Evolutionary conservation across 2,329 filamentous ascomycete genomes (phyloP), one percentile per base, ranked within the genome.

Genomic region (Aspergillus transmontanensis): DNA sequence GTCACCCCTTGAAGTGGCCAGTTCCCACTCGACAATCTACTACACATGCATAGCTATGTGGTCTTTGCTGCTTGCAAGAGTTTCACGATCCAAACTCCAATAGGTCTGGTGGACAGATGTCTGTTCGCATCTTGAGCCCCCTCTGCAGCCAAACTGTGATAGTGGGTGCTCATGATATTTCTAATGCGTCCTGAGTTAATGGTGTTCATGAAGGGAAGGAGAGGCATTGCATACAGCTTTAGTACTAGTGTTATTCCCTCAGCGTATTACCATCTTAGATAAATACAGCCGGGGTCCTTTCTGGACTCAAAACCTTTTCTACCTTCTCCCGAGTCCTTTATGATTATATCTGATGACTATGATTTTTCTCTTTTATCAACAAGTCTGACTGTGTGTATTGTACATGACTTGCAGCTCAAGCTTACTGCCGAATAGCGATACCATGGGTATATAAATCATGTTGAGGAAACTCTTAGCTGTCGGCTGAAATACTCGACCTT

Each of bases 401-500:
- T 14, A 50, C 26, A 50, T 11, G 46, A 21, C 21, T 21, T 21
- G 21, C 21, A 21, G 21, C 21, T 32, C 48, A 16, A 39, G 16
- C 28, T 39, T 55, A 36, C n/a, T 23, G n/a, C 7, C 5, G 21
- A 11, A 14, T n/a, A 55, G 7, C 7, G 10, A 55, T 36, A 21
- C 16, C n/a, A 55, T 21, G 51, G 32, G 51, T 55, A 55, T 55
- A 55, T 55, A 36, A 55, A 41, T 23, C 32, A 55, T 55, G 51
- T 26, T 26, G n/a, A 39, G 32, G 14, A 21, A 19, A 12, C 32
- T 7, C n/a, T 10, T 39, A 39, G 32, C 32, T 26, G 51, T 39
- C 19, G 34, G 32, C 48, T 32, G 4, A 19, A n/a, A n/a, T 12
- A 34, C 14, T 39, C 32, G 14, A 23, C n/a, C 30, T 23, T 55